A percentile compares a stretch with the other conserved stretches of the same genome.
These are phyloP conservation scores for Petunia secreta DNA, from an alignment of 257 asterid genomes.

Conservation along the genomic window DNA sequence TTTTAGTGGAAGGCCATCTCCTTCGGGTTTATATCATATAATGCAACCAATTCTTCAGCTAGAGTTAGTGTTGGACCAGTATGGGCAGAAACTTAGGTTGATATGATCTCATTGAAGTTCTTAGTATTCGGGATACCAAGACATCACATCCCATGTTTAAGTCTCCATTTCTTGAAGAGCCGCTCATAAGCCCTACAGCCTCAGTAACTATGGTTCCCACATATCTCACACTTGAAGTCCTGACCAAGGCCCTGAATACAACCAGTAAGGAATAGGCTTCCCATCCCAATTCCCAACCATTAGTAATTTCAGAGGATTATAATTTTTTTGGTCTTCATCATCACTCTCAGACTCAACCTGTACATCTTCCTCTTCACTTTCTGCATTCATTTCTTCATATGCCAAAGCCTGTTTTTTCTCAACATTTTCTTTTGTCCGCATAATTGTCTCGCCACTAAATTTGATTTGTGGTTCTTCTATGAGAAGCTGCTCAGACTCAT, in stretches of 20 bases:
- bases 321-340: slow-evolving; percentile 94
- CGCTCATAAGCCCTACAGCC: slow-evolving; percentile 99
- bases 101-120: slow-evolving; percentile 91
- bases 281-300: slow-evolving; percentile 89
- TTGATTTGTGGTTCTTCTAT: slow-evolving; percentile 87
- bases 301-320: slow-evolving; percentile 95
- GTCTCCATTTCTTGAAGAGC: slow-evolving; percentile 98
- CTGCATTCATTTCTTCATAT: slow-evolving; percentile 94
- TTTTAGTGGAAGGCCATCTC: too few relatives aligned
- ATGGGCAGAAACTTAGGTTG: slow-evolving; percentile 58
- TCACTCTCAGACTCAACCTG: slow-evolving; percentile 96
- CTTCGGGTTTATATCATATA: too few relatives aligned
- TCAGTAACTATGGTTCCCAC: slow-evolving; percentile 99
- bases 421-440: slow-evolving; percentile 85
- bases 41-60: too few relatives aligned
- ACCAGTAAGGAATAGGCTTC: slow-evolving; percentile 99
- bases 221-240: slow-evolving; percentile 98
- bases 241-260: slow-evolving; percentile 99
- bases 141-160: slow-evolving; percentile 99
- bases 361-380: slow-evolving; percentile 94
- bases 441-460: slow-evolving; percentile 91
- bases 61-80: too few relatives aligned
- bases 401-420: slow-evolving; percentile 98
- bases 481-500: slow-evolving; percentile 85
- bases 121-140: slow-evolving; percentile 97